These are phyloP conservation scores for Tilletia horrida DNA, from an alignment of 1,284 basidiomycete species.

Conservation along the genomic window DNA sequence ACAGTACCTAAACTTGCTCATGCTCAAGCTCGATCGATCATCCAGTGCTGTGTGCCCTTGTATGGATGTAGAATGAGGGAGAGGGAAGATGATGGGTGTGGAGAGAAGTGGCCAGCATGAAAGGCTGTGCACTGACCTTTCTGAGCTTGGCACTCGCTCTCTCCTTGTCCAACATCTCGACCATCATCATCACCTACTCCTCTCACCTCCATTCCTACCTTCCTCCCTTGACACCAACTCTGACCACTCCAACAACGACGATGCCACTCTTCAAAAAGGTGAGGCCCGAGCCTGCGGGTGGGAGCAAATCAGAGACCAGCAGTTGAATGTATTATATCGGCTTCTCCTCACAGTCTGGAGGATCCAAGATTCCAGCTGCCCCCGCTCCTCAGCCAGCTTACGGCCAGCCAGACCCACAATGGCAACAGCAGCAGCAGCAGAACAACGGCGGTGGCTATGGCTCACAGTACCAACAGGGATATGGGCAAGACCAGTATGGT, in stretches of 20 bases:
- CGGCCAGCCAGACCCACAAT: background rate
- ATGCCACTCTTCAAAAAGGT: constrained; percentile 17
- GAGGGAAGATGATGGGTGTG: no score
- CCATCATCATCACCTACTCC: no score
- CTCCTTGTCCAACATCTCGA: no score
- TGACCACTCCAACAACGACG: background rate
- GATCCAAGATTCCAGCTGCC: constrained; percentile 8
- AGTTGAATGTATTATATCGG: background rate
- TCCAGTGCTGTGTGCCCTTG: no score
- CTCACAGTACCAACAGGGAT: background rate
- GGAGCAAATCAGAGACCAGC: background rate
- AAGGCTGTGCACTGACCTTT: no score
- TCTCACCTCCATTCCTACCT: no score
- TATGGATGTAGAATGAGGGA: no score
- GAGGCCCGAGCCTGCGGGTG: background rate
- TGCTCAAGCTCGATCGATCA: no score
- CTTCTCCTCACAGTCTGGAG: background rate
- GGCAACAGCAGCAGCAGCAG: background rate
- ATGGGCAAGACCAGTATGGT: background rate
- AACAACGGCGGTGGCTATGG: background rate
- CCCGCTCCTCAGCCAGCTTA: background rate
- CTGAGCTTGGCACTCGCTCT: no score
- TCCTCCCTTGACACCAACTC: no score
- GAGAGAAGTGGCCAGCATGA: no score
- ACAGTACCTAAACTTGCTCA: no score